Base-by-base conservation (phyloP, 2,329 filamentous ascomycete species). In the Microdochium bolleyi region DNA sequence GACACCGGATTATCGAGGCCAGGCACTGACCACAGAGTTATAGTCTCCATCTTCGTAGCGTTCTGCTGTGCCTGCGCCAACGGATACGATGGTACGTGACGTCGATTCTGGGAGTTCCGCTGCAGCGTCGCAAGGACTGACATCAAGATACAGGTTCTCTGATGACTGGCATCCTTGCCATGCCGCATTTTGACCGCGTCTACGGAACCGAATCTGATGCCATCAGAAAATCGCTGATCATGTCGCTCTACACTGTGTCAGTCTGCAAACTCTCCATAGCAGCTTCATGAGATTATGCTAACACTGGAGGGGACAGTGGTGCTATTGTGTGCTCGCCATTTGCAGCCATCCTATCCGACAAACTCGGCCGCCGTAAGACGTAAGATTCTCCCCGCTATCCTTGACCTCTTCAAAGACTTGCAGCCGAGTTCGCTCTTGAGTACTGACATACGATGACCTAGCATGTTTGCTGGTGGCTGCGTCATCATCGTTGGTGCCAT, bases 241-340 rank as follows among this genome's bases (percentile, higher is more conserved):
- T 70, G 53, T 76, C 73, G 4, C 67, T 78, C 24, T 77, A 78
- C 59, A 73, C 72, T 3, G 71, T 77, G 73, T 76, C 63, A 57
- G 73, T 66, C n/a, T 21, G 46, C 24, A 3, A 13, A 7, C 19
- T 19, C 46, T 46, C 44, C 11, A 24, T 54, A 19, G 5, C 14
- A 22, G 16, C 41, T 46, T 22, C 19, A 8, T 56, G 34, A 59
- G 50, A 46, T 48, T 21, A 22, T 34, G 38, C 48, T 3, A 32
- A 19, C 41, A 10, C 38, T 14, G 19, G 11, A n/a, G 49, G 4
- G n/a, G 9, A 2, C 24, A 77, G 73, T 53, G 75, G 75, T 54
- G 69, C 58, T 30, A 72, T 73, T 59, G 62, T 71, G 21, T 67
- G 66, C 48, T 58, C 69, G 50, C 70, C 70, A 1, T 63, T 74